Base-by-base conservation (phyloP, 306 rosid genomes). In the Sophora flavescens region DNA sequence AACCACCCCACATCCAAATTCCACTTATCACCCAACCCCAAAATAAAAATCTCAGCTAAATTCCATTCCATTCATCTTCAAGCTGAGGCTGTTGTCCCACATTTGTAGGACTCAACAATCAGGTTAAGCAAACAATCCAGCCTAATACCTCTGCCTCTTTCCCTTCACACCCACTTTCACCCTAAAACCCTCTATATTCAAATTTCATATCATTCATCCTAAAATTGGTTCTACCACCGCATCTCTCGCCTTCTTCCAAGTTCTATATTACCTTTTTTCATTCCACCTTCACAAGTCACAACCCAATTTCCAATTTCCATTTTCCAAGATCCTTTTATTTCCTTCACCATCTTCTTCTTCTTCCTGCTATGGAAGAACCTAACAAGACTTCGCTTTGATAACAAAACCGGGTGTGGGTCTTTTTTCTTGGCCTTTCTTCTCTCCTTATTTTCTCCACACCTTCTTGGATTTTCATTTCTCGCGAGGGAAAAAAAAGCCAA, bases 1-100 rank as follows among this genome's bases (percentile, higher is more conserved):
- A 47, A 17, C 52, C 82, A 71, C 67, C 52, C 69, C 82, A 78
- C 65, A 79, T 32, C 83, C 16, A 71, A 28, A 52, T 39, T 53
- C 67, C 17, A 65, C 68, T 54, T 68, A 72, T 18, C 41, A 36
- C 8, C 72, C 65, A 47, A 70, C 36, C 72, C 33, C 65, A 41
- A 44, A 56, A 53, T 14, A 66, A 66, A 62, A 52, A 2, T 39
- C 45, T 26, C 44, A 45, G 12, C 41, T 51, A 51, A 64, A 1
- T 28, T 52, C 52, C 30, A 26, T 50, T 50, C 8, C 63, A 33
- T 22, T 18, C 12, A 44, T 26, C 79, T 50, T 3, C 12, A 2
- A 14, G 63, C 48, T n/a, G 52, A 65, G 45, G 42, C 68, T 68
- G 63, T 68, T 48, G 7, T 50, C 76, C 82, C 76, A 32, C 18